These are phyloP conservation scores for Saccharomycopsis phalli DNA, from an alignment of 1,139 yeast genomes.

Conservation along the genomic window DNA sequence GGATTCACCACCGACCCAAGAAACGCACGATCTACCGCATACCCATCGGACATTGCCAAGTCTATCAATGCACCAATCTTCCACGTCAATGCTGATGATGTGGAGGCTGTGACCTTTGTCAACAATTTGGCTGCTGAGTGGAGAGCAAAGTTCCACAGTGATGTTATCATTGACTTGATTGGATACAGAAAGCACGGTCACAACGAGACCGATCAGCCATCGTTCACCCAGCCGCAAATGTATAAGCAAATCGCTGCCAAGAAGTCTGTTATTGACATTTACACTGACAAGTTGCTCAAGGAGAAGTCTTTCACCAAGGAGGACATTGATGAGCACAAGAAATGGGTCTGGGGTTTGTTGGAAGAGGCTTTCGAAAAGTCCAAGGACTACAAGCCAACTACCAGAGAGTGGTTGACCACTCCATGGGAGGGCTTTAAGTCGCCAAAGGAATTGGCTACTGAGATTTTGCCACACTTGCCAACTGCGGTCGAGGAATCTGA, in stretches of 20 bases:
- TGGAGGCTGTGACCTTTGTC: constrained; percentile 84
- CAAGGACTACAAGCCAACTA: constrained; percentile 83
- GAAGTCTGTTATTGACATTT: constrained; percentile 79
- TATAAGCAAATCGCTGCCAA: constrained; percentile 83
- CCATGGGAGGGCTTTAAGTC: constrained; percentile 99
- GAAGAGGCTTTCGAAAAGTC: constrained; percentile 85
- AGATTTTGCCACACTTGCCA: constrained; percentile 91
- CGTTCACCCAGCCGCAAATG: constrained; percentile 98
- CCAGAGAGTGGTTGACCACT: constrained; percentile 96
- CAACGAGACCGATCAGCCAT: constrained; percentile 98
- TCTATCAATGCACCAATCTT: constrained; percentile 94
- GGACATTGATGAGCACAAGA: constrained; percentile 91
- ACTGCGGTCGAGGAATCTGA: constrained; percentile 73
- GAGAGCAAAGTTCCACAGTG: constrained; percentile 95
- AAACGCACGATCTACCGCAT: constrained; percentile 94
- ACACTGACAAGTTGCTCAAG: constrained; percentile 65
- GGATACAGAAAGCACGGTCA: constrained; percentile 99
- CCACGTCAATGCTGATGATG: constrained; percentile 98
- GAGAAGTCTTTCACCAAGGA: constrained; percentile 87
- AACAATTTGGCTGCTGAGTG: constrained; percentile 97
- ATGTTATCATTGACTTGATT: constrained; percentile 91
- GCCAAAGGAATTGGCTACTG: constrained; percentile 94
- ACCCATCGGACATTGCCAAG: constrained; percentile 97
- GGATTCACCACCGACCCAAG: constrained; percentile 99
- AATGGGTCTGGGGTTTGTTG: constrained; percentile 94